phyloP scores from a whole-genome alignment of 1,284 basidiomycete species.

The Rhodotorula mucilaginosa region DNA sequence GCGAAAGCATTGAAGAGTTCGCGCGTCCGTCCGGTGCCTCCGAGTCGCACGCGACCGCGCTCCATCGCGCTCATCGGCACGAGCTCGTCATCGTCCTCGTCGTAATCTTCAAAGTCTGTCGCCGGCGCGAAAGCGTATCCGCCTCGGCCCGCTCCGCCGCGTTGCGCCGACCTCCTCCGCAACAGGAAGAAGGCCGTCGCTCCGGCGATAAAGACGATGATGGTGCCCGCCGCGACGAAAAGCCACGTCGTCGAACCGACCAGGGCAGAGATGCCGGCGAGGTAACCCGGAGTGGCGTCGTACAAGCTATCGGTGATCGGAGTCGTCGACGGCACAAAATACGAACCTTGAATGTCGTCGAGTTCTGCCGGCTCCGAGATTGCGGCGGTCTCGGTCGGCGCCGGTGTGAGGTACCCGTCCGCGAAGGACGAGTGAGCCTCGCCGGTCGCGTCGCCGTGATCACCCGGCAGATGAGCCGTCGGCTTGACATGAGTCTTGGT shows the following conservation, averaged over 20 bases:
- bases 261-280: slow-evolving; percentile 38
- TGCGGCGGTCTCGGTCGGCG: slow-evolving; percentile 6
- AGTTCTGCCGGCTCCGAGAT: not conserved
- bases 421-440: slow-evolving; percentile 40
- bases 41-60: slow-evolving; percentile 33
- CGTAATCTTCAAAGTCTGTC: slow-evolving; percentile 47
- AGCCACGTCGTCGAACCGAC: slow-evolving; percentile 48
- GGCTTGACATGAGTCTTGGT: slow-evolving; percentile 75
- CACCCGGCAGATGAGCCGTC: slow-evolving; percentile 78
- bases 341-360: slow-evolving; percentile 11
- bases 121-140: slow-evolving; percentile 49
- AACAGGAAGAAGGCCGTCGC: slow-evolving; percentile 49
- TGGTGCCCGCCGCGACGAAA: slow-evolving; percentile 47
- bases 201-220: slow-evolving; percentile 47
- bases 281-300: slow-evolving; percentile 36
- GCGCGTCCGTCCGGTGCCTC: slow-evolving; percentile 41
- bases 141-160: slow-evolving; percentile 33
- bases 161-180: slow-evolving; percentile 32
- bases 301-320: slow-evolving; percentile 9
- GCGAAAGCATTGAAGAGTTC: slow-evolving; percentile 52
- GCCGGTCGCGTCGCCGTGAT: slow-evolving; percentile 62
- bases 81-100: slow-evolving; percentile 31
- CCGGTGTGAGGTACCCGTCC: slow-evolving; percentile 24
- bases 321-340: not conserved
- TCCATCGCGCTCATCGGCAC: slow-evolving; percentile 46